A percentile compares a stretch with the other conserved stretches of the same genome.
phyloP scores from a whole-genome alignment of 1,284 basidiomycete species.

The Mycena citricolor region DNA sequence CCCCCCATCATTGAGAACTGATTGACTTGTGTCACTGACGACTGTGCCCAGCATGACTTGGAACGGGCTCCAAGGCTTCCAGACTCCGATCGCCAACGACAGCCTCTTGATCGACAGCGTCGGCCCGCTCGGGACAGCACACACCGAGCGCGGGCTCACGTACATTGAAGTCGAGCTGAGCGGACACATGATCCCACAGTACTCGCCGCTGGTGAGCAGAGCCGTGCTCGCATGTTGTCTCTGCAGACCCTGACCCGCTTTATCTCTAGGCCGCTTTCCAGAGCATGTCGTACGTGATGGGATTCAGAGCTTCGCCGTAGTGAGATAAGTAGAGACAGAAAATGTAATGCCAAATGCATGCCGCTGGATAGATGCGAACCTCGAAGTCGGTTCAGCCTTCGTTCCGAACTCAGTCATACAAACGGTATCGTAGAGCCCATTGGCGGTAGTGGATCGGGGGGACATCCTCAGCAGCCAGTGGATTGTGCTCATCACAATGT shows the following conservation, averaged over 20 bases:
- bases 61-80: slow-evolving; percentile 9
- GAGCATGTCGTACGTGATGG: slow-evolving; percentile 69
- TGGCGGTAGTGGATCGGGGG: no score
- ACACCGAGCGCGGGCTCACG: slow-evolving; percentile 14
- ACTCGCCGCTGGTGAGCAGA: slow-evolving; percentile 53
- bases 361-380: no score
- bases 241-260: background rate
- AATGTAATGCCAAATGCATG: no score
- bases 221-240: no score
- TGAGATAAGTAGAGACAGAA: no score
- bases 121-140: slow-evolving; percentile 7
- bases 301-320: slow-evolving; percentile 51
- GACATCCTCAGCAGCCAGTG: no score
- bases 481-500: no score
- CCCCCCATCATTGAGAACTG: background rate
- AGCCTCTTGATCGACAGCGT: slow-evolving; percentile 7
- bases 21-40: slow-evolving; percentile 3
- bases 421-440: no score
- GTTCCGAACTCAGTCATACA: no score
- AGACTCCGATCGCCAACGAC: slow-evolving; percentile 5
- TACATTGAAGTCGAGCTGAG: slow-evolving; percentile 7
- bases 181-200: slow-evolving; percentile 13
- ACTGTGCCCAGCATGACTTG: slow-evolving; percentile 9
- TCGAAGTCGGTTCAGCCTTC: no score
- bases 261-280: slow-evolving; percentile 59